A percentile compares a stretch with the other conserved stretches of the same genome.
Conservation (phyloP, 78 protist species). For the Dictyostelium purpureum region DNA sequence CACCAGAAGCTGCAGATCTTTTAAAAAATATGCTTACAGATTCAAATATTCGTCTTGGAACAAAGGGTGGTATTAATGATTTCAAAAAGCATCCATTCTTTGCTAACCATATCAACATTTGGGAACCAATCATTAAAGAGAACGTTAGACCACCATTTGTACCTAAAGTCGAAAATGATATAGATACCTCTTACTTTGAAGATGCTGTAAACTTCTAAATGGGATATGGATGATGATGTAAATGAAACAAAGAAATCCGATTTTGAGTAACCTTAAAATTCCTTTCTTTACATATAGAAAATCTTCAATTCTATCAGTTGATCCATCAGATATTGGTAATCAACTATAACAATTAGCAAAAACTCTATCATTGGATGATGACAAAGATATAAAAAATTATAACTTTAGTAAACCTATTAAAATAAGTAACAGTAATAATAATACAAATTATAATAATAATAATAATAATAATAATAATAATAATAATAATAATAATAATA, state of each 20-base stretch:
- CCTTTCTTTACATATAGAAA: conserved; percentile 74
- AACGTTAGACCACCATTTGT: conserved; percentile 65
- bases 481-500: not conserved
- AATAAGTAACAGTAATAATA: not conserved
- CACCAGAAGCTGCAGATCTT: conserved; percentile 79
- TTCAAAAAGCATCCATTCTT: conserved; percentile 94
- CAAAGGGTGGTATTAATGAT: conserved; percentile 72
- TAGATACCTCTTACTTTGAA: conserved; percentile 80
- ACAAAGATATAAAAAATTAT: no score
- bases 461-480: not conserved
- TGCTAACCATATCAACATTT: conserved; percentile 81
- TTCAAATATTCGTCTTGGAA: conserved; percentile 62
- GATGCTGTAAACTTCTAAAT: conserved; percentile 57
- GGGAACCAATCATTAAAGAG: not conserved
- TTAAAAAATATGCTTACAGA: conserved; percentile 78
- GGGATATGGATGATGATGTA: conserved; percentile 33
- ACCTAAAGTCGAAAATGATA: conserved; percentile 78
- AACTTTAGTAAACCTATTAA: no score
- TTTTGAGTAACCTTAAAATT: conserved; percentile 43
- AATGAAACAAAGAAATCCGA: conserved; percentile 21
- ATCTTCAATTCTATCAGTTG: conserved; percentile 31
- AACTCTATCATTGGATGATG: no score
- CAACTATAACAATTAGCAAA: not conserved
- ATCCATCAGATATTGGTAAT: not conserved
- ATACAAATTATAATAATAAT: not conserved